A percentile compares a stretch with the other conserved stretches of the same genome.
phyloP scores from a whole-genome alignment of 116 monocot genomes.

The Cymodocea nodosa region DNA sequence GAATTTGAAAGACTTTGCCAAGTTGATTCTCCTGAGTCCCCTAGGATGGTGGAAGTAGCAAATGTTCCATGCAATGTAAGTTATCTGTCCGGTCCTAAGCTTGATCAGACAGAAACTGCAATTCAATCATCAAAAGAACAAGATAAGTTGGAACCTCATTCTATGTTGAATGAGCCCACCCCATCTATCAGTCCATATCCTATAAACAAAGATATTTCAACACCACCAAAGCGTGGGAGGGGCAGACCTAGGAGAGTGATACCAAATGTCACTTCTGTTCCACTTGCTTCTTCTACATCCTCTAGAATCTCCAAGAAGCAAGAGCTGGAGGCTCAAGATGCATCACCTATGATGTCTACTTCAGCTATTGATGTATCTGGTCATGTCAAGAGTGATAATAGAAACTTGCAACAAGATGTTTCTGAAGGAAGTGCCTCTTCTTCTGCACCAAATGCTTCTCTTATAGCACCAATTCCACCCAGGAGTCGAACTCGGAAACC shows the following conservation, averaged over 20 bases:
- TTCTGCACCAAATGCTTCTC: conserved; percentile 10
- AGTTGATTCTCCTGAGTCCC: conserved; percentile 62
- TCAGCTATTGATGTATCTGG: conserved; percentile 7
- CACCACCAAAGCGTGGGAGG: conserved; percentile 61
- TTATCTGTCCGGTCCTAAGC: conserved; percentile 17
- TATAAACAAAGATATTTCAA: conserved; percentile 6
- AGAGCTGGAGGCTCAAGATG: conserved; percentile 17
- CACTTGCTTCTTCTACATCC: conserved; percentile 6
- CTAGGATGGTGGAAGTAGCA: conserved; percentile 10
- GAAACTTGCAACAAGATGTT: neutral
- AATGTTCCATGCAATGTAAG: conserved; percentile 16
- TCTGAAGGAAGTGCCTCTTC: conserved; percentile 4
- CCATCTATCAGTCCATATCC: neutral
- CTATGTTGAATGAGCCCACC: neutral
- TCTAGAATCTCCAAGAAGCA: conserved; percentile 14
- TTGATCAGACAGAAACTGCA: conserved; percentile 14
- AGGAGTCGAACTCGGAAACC: conserved; percentile 28
- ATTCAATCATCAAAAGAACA: conserved; percentile 10
- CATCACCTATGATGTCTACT: conserved; percentile 4
- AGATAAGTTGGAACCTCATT: conserved; percentile 12
- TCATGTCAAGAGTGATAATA: neutral
- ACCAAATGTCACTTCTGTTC: conserved; percentile 9
- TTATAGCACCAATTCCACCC: conserved; percentile 8
- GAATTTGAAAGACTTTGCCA: conserved; percentile 99
- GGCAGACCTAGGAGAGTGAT: conserved; percentile 74